phyloP scores from a whole-genome alignment of 2,329 filamentous ascomycete genomes.

The Ascochyta fabae region DNA sequence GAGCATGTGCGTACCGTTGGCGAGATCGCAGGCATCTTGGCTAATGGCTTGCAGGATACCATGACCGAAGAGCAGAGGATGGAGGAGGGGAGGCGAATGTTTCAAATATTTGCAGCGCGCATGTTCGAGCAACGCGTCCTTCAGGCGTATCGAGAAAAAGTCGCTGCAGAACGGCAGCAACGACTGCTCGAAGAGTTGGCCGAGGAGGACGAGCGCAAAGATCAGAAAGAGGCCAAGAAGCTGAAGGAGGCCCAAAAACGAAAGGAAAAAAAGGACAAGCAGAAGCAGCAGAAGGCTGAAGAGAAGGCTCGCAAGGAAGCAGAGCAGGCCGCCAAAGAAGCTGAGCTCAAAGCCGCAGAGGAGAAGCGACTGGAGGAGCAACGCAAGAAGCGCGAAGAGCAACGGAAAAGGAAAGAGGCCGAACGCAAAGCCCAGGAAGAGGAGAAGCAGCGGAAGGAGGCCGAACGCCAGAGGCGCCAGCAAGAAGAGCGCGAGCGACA shows the following conservation, averaged over 20 bases:
- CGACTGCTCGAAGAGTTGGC: slow-evolving; percentile 90
- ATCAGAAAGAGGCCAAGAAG: slow-evolving; percentile 88
- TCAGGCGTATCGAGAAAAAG: slow-evolving; percentile 97
- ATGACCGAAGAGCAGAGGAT: slow-evolving; percentile 99
- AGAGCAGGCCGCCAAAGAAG: slow-evolving; percentile 87
- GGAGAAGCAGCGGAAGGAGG: slow-evolving; percentile 82
- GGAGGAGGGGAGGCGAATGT: slow-evolving; percentile 98
- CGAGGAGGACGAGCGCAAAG: slow-evolving; percentile 78
- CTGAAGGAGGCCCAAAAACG: slow-evolving; percentile 92
- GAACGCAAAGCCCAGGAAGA: slow-evolving; percentile 91
- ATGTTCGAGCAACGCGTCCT: slow-evolving; percentile 99
- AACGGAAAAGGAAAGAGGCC: slow-evolving; percentile 87
- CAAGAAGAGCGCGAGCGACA: slow-evolving; percentile 87
- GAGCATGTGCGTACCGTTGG: slow-evolving; percentile 41
- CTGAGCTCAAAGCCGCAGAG: slow-evolving; percentile 75
- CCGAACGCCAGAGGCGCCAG: slow-evolving; percentile 77
- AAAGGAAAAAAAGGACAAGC: slow-evolving; percentile 89
- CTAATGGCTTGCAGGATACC: slow-evolving; percentile 70
- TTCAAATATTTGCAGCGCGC: slow-evolving; percentile 97
- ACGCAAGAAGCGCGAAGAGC: slow-evolving; percentile 83
- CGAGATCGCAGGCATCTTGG: slow-evolving; percentile 19
- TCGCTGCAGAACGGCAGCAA: slow-evolving; percentile 88
- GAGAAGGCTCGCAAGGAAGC: slow-evolving; percentile 88
- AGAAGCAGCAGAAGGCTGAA: slow-evolving; percentile 88
- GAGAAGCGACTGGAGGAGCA: slow-evolving; percentile 81